phyloP scores from a whole-genome alignment of 371 early-diverging fungal genomes.

The Rhizomucor pusillus region DNA sequence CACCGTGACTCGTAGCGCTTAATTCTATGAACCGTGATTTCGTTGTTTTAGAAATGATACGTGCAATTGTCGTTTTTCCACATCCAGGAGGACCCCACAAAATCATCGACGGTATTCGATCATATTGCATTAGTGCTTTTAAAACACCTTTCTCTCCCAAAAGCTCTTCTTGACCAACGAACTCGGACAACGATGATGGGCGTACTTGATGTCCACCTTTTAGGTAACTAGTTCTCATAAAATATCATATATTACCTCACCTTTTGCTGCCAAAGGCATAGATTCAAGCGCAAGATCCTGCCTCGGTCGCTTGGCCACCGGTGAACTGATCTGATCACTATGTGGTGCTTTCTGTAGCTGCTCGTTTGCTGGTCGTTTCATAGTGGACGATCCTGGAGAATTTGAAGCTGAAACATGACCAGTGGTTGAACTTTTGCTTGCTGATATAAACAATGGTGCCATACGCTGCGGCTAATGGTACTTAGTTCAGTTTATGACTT shows the following conservation, averaged over 20 bases:
- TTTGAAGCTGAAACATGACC: no score
- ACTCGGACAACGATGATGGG: conserved; percentile 59
- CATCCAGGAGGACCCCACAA: conserved; percentile 79
- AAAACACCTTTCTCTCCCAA: conserved; percentile 65
- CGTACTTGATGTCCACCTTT: conserved; percentile 38
- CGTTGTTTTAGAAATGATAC: conserved; percentile 65
- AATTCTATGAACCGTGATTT: conserved; percentile 69
- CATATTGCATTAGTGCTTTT: conserved; percentile 58
- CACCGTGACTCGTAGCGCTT: conserved; percentile 68
- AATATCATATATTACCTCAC: no score
- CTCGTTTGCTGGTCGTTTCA: no score
- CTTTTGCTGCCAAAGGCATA: conserved; percentile 51
- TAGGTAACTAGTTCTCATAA: no score
- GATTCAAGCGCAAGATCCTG: conserved; percentile 18
- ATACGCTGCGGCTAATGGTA: not conserved
- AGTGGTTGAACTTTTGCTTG: not conserved
- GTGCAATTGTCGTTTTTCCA: conserved; percentile 86
- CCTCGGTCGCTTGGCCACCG: conserved; percentile 7
- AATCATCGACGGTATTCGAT: conserved; percentile 65
- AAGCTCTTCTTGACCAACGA: conserved; percentile 75
- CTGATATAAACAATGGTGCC: not conserved
- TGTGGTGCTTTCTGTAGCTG: no score
- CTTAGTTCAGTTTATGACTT: no score
- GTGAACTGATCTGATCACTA: no score
- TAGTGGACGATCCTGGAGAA: no score